Evolutionary conservation across 1,284 basidiomycete species (phyloP).

Genomic region (Ceratobasidium sp.): DNA sequence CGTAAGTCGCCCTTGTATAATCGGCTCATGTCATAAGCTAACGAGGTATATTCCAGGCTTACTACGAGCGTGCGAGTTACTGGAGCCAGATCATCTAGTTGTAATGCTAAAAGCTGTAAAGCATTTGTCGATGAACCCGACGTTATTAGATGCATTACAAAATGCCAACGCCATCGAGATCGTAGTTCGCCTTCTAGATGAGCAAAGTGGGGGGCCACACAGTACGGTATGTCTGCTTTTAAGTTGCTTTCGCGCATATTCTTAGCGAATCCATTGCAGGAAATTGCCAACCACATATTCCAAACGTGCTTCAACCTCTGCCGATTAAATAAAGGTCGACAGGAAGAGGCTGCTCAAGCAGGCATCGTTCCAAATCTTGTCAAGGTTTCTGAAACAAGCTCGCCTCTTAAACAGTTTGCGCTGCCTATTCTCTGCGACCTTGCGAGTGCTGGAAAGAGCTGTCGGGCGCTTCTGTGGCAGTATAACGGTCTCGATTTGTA

Average conservation of each 20-base stretch:
- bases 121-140: slow-evolving; percentile 93
- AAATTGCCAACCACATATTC: slow-evolving; percentile 93
- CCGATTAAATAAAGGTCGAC: slow-evolving; percentile 90
- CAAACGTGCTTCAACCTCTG: slow-evolving; percentile 96
- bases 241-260: background rate
- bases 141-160: slow-evolving; percentile 90
- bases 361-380: slow-evolving; percentile 94
- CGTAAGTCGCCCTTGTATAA: slow-evolving; percentile 63
- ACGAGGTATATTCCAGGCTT: slow-evolving; percentile 73
- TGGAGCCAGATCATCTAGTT: slow-evolving; percentile 88
- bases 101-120: slow-evolving; percentile 95
- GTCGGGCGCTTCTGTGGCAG: slow-evolving; percentile 88
- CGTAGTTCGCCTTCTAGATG: slow-evolving; percentile 84
- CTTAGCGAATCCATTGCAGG: slow-evolving; percentile 63
- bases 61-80: slow-evolving; percentile 83
- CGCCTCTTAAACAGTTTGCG: slow-evolving; percentile 95
- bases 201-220: slow-evolving; percentile 82
- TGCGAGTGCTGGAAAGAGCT: slow-evolving; percentile 92
- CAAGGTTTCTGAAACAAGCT: slow-evolving; percentile 86
- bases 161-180: slow-evolving; percentile 96
- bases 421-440: slow-evolving; percentile 96
- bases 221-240: slow-evolving; percentile 73
- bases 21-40: background rate
- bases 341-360: slow-evolving; percentile 96
- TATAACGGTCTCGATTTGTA: slow-evolving; percentile 88